Conservation (phyloP, 2,329 filamentous ascomycete species). For the Emergomyces orientalis region DNA sequence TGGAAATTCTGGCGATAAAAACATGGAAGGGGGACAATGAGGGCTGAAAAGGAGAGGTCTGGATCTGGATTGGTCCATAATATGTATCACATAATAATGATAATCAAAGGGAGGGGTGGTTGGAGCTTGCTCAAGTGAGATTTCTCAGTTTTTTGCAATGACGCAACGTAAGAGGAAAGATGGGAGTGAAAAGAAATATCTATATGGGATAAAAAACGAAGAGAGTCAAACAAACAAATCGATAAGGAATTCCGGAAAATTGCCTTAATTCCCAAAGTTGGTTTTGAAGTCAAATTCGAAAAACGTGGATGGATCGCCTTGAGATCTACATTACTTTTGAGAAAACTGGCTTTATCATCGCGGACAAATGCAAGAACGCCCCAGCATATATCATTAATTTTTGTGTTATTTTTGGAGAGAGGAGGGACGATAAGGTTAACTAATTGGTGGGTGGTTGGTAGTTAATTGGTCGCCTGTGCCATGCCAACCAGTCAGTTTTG, state of each 20-base stretch:
- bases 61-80: neutral
- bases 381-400: constrained; percentile 6
- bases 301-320: neutral
- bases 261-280: constrained; percentile 8
- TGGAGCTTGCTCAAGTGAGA: neutral
- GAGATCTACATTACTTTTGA: constrained; percentile 3
- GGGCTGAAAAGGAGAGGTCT: neutral
- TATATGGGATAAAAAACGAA: constrained; percentile 5
- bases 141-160: neutral
- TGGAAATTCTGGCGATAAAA: neutral
- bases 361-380: constrained; percentile 7
- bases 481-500: constrained; percentile 19
- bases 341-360: constrained; percentile 1
- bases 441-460: constrained; percentile 56
- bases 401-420: constrained; percentile 12
- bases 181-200: constrained; percentile 11
- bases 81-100: neutral
- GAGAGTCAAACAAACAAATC: constrained; percentile 10
- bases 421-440: constrained; percentile 10
- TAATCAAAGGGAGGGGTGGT: neutral
- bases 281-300: constrained; percentile 1
- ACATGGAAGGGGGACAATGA: too few relatives aligned
- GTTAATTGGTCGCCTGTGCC: constrained; percentile 65
- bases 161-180: neutral
- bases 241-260: constrained; percentile 13